Evolutionary conservation across 345 rosid genomes (phyloP).

Genomic region (Eucalyptus decipiens): DNA sequence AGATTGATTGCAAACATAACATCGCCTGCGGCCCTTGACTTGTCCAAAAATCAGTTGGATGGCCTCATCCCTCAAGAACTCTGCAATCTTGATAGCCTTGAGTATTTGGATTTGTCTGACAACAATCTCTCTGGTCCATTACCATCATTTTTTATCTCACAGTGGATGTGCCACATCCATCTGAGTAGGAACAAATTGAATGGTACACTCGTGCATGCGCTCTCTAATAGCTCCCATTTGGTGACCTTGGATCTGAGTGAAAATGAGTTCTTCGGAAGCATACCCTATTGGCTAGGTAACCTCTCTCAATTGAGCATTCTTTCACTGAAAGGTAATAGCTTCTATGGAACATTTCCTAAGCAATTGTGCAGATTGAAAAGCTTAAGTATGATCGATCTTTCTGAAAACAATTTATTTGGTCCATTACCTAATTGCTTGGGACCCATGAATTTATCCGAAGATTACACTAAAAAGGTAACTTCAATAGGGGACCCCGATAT

Average conservation of each 20-base stretch:
- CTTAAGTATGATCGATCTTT: not conserved
- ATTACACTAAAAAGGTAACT: too few species aligned
- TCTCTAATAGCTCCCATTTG: too few species aligned
- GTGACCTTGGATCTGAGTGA: too few species aligned
- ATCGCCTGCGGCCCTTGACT: rapidly evolving
- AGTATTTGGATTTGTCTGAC: too few species aligned
- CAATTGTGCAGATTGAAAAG: not conserved
- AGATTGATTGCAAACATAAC: not conserved
- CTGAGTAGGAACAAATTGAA: too few species aligned
- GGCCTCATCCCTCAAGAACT: not conserved
- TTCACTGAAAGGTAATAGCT: not conserved
- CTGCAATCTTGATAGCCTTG: rapidly evolving
- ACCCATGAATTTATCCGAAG: not conserved
- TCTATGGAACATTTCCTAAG: not conserved
- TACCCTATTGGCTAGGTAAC: not conserved
- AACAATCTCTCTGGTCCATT: too few species aligned
- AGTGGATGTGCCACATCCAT: rapidly evolving
- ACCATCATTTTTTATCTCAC: too few species aligned
- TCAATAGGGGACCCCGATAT: too few species aligned
- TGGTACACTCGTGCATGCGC: too few species aligned
- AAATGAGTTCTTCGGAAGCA: not conserved
- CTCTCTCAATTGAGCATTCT: not conserved
- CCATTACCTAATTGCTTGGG: not conserved
- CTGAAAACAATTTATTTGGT: not conserved
- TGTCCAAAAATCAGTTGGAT: not conserved